A percentile compares a stretch with the other conserved stretches of the same genome.
phyloP scores from a whole-genome alignment of 2,329 filamentous ascomycete genomes.

The Graphilbum sp. region DNA sequence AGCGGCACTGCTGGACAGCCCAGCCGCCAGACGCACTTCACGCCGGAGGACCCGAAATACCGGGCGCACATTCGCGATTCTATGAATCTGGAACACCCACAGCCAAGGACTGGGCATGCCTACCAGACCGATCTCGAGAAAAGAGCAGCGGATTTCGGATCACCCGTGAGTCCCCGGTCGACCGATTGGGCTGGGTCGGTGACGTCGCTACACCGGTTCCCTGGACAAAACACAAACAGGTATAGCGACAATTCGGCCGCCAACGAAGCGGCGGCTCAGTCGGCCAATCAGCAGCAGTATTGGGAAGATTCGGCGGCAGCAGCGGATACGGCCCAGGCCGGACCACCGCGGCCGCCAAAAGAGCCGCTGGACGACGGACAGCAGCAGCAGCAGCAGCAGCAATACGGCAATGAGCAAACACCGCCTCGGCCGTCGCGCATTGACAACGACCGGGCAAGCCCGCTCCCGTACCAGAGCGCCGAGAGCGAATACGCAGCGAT shows the following conservation, averaged over 20 bases:
- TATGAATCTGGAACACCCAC: constrained; percentile 63
- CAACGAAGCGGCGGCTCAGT: neutral
- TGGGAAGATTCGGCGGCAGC: constrained; percentile 27
- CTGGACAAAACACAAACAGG: constrained; percentile 25
- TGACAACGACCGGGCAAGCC: constrained; percentile 36
- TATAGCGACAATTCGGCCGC: constrained; percentile 29
- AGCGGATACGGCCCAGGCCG: constrained; percentile 12
- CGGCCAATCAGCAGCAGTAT: constrained; percentile 22
- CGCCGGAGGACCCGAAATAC: constrained; percentile 59
- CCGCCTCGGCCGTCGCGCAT: constrained; percentile 30
- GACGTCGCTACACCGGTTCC: constrained; percentile 39
- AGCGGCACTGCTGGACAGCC: neutral
- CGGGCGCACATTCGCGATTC: constrained; percentile 70
- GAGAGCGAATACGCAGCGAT: constrained; percentile 36
- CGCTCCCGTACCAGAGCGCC: constrained; percentile 37
- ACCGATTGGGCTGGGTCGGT: constrained; percentile 46
- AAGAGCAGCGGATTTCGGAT: constrained; percentile 49
- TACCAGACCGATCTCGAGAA: constrained; percentile 60
- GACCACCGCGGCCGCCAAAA: constrained; percentile 44
- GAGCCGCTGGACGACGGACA: constrained; percentile 33
- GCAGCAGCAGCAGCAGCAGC: neutral
- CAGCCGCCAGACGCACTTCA: constrained; percentile 26
- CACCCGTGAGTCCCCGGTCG: constrained; percentile 41
- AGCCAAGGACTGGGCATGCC: constrained; percentile 56
- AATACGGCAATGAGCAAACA: constrained; percentile 15